phyloP scores from a whole-genome alignment of 2,329 filamentous ascomycete species.

The Myotisia sp. region DNA sequence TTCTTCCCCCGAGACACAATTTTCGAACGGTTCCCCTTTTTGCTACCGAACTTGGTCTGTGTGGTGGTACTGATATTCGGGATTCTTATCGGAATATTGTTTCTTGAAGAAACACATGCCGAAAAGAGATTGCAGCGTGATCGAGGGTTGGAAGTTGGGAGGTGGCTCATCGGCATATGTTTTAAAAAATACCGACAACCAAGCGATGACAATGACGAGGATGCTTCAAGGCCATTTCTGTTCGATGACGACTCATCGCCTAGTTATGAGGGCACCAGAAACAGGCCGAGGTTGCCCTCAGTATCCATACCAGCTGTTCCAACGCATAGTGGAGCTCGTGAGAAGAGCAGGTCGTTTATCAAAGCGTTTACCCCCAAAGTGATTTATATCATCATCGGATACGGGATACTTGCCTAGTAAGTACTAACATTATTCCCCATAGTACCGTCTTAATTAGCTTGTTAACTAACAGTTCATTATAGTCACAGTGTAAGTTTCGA shows the following conservation, averaged over 20 bases:
- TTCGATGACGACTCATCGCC: slow-evolving; percentile 50
- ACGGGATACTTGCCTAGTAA: slow-evolving; percentile 89
- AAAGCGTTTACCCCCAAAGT: slow-evolving; percentile 74
- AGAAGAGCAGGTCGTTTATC: slow-evolving; percentile 29
- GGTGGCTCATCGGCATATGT: slow-evolving; percentile 42
- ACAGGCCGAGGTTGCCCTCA: slow-evolving; percentile 23
- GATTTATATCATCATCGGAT: slow-evolving; percentile 72
- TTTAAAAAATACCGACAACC: not conserved
- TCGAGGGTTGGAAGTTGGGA: slow-evolving; percentile 59
- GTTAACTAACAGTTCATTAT: slow-evolving; percentile 16
- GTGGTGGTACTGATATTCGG: slow-evolving; percentile 62
- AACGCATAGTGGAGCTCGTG: slow-evolving; percentile 15
- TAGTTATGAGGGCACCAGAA: slow-evolving; percentile 49
- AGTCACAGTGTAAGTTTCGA: slow-evolving; percentile 97
- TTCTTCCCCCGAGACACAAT: slow-evolving; percentile 60
- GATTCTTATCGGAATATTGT: slow-evolving; percentile 64
- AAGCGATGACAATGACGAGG: slow-evolving; percentile 5
- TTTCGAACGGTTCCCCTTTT: slow-evolving; percentile 77
- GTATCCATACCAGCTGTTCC: slow-evolving; percentile 12
- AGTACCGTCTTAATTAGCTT: slow-evolving; percentile 13
- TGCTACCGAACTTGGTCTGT: slow-evolving; percentile 85
- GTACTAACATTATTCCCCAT: slow-evolving; percentile 27
- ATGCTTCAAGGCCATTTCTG: slow-evolving; percentile 22
- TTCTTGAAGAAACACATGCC: slow-evolving; percentile 86
- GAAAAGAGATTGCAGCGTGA: slow-evolving; percentile 66